These are phyloP conservation scores for Lentinula edodes DNA, from an alignment of 768 basidiomycete species.

Conservation along the genomic window DNA sequence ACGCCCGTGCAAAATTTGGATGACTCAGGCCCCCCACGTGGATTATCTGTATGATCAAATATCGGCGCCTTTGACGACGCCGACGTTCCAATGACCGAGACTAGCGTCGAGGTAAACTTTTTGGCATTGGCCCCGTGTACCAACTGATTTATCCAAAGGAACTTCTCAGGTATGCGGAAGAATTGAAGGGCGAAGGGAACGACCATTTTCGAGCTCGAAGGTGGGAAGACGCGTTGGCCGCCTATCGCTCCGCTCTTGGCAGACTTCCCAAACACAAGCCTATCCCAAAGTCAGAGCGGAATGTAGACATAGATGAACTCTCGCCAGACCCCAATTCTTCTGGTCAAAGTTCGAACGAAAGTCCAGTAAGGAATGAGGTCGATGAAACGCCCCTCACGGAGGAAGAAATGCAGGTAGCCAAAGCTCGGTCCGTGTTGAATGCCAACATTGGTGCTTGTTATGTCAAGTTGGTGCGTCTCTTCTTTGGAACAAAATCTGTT, in stretches of 20 bases:
- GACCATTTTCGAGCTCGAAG: constrained; percentile 55
- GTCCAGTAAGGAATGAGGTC: constrained; percentile 4
- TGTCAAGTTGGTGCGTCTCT: constrained; percentile 59
- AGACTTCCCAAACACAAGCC: constrained; percentile 47
- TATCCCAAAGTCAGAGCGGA: constrained; percentile 1
- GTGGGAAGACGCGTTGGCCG: constrained; percentile 66
- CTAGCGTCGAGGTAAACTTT: constrained; percentile 5
- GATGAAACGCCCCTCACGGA: constrained; percentile 22
- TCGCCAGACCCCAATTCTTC: not conserved
- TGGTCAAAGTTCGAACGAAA: constrained; percentile 14
- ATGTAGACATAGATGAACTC: constrained; percentile 8
- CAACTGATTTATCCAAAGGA: constrained; percentile 24
- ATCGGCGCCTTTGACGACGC: too few species aligned
- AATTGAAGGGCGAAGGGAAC: constrained; percentile 74
- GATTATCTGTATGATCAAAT: not conserved
- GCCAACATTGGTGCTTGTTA: constrained; percentile 89
- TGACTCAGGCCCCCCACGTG: not conserved
- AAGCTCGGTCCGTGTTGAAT: constrained; percentile 66
- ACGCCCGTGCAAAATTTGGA: not conserved
- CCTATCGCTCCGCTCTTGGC: constrained; percentile 67
- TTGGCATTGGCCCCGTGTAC: not conserved
- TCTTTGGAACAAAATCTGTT: not conserved
- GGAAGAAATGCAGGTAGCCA: constrained; percentile 43
- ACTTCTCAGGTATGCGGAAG: constrained; percentile 45
- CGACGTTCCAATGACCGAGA: not conserved